phyloP scores from a whole-genome alignment of 2,329 filamentous ascomycete species.

The Byssoonygena ceratinophila region DNA sequence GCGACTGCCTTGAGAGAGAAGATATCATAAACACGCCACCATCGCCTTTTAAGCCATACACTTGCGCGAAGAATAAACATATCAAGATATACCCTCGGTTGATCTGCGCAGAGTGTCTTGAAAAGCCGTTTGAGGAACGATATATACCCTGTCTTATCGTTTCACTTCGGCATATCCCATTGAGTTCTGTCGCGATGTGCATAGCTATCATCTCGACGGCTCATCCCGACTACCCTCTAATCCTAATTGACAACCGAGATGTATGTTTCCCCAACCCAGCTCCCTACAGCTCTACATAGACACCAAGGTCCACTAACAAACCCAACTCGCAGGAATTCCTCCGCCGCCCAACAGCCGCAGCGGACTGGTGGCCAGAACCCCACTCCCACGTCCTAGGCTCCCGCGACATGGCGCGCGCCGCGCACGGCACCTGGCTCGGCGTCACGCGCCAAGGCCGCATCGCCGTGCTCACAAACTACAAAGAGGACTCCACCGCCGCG shows the following conservation, averaged over 20 bases:
- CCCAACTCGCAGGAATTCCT: conserved; percentile 45
- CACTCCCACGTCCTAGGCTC: conserved; percentile 49
- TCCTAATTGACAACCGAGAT: conserved; percentile 69
- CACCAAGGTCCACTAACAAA: conserved; percentile 8
- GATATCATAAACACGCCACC: too few species aligned
- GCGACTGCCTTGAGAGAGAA: too few species aligned
- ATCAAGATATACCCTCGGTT: too few species aligned
- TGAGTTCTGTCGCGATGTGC: conserved; percentile 49
- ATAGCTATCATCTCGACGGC: conserved; percentile 66
- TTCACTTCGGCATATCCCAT: too few species aligned
- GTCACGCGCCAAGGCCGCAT: conserved; percentile 51
- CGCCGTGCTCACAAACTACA: conserved; percentile 55
- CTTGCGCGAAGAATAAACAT: too few species aligned
- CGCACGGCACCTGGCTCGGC: conserved; percentile 55
- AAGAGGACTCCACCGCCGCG: conserved; percentile 42
- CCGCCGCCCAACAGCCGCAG: conserved; percentile 48
- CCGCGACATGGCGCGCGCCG: conserved; percentile 50
- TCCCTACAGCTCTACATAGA: not conserved
- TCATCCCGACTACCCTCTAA: conserved; percentile 63
- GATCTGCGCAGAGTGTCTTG: too few species aligned
- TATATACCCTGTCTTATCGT: too few species aligned
- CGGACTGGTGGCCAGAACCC: conserved; percentile 50
- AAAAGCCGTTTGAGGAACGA: too few species aligned
- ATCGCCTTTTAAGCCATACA: not conserved
- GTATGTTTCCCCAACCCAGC: conserved; percentile 35